These are phyloP conservation scores for Neodidymelliopsis sp. DNA, from an alignment of 2,329 filamentous ascomycete genomes.

Conservation along the genomic window DNA sequence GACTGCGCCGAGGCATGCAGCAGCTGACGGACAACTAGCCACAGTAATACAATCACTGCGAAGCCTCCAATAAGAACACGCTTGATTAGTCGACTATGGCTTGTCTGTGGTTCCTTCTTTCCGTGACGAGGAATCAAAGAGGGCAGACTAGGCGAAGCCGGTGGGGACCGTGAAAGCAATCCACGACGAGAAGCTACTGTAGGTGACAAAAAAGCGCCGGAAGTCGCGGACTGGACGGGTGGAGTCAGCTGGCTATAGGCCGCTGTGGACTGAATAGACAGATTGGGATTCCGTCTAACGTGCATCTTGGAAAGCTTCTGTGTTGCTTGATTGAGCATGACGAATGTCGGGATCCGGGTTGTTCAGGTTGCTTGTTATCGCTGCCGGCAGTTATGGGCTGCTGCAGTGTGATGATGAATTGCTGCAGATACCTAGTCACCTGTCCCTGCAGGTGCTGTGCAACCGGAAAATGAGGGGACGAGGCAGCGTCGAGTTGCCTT, in stretches of 20 bases:
- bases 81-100: conserved; percentile 62
- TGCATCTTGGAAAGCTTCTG: conserved; percentile 53
- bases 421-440: conserved; percentile 25
- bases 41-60: conserved; percentile 58
- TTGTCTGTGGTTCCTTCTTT: conserved; percentile 65
- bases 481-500: conserved; percentile 23
- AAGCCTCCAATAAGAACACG: conserved; percentile 64
- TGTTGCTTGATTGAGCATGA: conserved; percentile 48
- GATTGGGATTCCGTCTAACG: conserved; percentile 56
- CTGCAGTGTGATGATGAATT: conserved; percentile 23
- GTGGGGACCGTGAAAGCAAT: conserved; percentile 72
- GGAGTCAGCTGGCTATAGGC: conserved; percentile 46
- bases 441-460: conserved; percentile 36
- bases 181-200: conserved; percentile 54
- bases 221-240: conserved; percentile 40
- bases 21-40: conserved; percentile 53
- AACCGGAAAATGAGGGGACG: conserved; percentile 20
- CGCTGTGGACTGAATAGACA: conserved; percentile 54
- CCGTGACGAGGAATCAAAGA: conserved; percentile 71
- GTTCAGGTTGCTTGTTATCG: conserved; percentile 8
- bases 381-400: conserved; percentile 9
- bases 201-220: conserved; percentile 47
- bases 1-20: conserved; percentile 23
- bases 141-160: conserved; percentile 74
- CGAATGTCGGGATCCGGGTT: conserved; percentile 19